Conservation (phyloP, 306 rosid genomes). For the Cucumis melo region DNA sequence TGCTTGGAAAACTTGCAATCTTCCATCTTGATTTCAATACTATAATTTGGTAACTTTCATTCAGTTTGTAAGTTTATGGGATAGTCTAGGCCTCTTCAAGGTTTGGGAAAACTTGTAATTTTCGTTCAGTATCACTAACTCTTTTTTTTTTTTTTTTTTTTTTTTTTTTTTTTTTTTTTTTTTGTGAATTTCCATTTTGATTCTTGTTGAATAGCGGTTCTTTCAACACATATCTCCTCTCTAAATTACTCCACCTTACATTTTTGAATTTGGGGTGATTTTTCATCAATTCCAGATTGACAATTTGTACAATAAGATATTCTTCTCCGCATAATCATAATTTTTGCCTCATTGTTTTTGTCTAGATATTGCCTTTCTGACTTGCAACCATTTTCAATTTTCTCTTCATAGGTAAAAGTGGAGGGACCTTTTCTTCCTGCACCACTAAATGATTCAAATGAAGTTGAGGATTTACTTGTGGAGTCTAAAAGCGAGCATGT, state of each 20-base stretch:
- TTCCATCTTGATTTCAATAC: background rate
- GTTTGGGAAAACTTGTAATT: background rate
- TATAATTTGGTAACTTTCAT: background rate
- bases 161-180: too few species aligned
- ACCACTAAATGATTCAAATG: constrained; percentile 38
- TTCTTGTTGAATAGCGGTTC: background rate
- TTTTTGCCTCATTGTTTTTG: background rate
- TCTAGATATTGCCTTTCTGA: background rate
- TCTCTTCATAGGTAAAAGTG: constrained; percentile 33
- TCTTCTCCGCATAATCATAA: background rate
- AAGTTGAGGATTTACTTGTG: constrained; percentile 43
- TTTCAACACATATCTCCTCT: background rate
- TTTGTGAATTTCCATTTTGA: background rate
- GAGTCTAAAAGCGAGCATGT: constrained; percentile 45
- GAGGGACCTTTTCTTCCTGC: constrained; percentile 41
- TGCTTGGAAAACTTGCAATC: background rate
- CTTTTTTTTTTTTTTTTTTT: too few species aligned
- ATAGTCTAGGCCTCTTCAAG: background rate
- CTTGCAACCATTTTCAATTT: constrained; percentile 5
- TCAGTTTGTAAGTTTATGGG: background rate
- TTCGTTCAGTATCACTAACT: background rate
- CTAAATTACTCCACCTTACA: background rate
- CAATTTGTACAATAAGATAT: background rate
- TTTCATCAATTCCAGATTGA: background rate
- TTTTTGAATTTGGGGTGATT: background rate